Conservation (phyloP, 148 eudicot genomes). For the Persicaria tinctoria region DNA sequence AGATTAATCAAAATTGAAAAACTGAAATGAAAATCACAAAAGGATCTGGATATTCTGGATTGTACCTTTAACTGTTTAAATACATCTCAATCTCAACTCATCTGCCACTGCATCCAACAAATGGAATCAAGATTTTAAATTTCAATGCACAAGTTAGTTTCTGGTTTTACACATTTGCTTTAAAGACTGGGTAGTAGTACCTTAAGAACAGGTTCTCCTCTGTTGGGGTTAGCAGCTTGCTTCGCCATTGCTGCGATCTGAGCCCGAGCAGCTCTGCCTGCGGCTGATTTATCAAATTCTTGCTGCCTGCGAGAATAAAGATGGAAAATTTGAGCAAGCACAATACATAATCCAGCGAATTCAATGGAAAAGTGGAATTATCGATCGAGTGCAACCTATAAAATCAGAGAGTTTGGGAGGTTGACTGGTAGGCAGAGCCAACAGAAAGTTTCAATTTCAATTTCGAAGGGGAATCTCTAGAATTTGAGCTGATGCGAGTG, state of each 20-base stretch:
- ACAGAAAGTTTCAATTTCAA: not conserved
- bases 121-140: not conserved
- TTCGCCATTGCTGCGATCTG: conserved; percentile 66
- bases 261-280: conserved; percentile 83
- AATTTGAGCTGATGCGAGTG: not conserved
- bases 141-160: not conserved
- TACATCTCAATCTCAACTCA: conserved; percentile 49
- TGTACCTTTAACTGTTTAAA: not conserved
- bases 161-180: not conserved
- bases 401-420: not conserved
- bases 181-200: conserved; percentile 22
- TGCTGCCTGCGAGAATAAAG: conserved; percentile 47
- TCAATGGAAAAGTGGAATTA: too few relatives aligned
- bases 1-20: too few relatives aligned
- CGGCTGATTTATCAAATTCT: conserved; percentile 72
- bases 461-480: not conserved
- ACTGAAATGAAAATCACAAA: too few relatives aligned
- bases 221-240: conserved; percentile 47
- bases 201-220: conserved; percentile 84
- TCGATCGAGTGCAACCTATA: not conserved
- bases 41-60: not conserved
- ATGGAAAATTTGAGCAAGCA: too few relatives aligned
- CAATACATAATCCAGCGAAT: too few relatives aligned
- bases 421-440: too few relatives aligned
- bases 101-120: conserved; percentile 72